phyloP scores from a whole-genome alignment of 257 asterid genomes.

The Scutellaria galericulata region DNA sequence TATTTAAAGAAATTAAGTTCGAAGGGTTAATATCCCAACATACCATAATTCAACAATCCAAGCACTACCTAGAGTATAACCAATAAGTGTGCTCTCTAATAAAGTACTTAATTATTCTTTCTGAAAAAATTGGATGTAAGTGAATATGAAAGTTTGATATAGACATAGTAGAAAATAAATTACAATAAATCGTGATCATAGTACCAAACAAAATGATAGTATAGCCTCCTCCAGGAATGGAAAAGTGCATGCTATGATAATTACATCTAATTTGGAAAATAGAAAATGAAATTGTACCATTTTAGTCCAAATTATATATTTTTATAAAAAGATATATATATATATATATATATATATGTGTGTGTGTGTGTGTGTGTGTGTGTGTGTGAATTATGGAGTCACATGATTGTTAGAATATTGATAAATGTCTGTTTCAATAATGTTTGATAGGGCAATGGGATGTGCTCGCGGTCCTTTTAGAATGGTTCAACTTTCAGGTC shows the following conservation, averaged over 20 bases:
- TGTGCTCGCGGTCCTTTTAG: background rate
- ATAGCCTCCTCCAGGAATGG: background rate
- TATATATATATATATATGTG: too few species aligned
- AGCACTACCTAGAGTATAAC: too few species aligned
- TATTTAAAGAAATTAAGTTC: too few species aligned
- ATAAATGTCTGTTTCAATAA: background rate
- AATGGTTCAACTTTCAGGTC: background rate
- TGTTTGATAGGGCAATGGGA: background rate
- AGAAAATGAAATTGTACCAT: background rate
- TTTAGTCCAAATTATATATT: background rate
- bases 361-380: too few species aligned
- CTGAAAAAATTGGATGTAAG: background rate
- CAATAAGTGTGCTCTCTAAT: background rate
- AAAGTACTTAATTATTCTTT: background rate
- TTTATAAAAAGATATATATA: background rate
- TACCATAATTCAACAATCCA: too few species aligned
- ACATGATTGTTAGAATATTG: too few species aligned
- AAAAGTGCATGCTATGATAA: background rate
- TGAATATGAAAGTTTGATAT: conserved; percentile 12
- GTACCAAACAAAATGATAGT: conserved; percentile 12
- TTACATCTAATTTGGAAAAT: background rate
- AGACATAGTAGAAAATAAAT: conserved; percentile 19
- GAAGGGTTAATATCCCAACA: too few species aligned
- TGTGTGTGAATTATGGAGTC: background rate
- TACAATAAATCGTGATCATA: background rate